A percentile compares a stretch with the other conserved stretches of the same genome.
These are phyloP conservation scores for Irineochytrium annulatum DNA, from an alignment of 192 early-diverging fungal genomes.

Conservation along the genomic window DNA sequence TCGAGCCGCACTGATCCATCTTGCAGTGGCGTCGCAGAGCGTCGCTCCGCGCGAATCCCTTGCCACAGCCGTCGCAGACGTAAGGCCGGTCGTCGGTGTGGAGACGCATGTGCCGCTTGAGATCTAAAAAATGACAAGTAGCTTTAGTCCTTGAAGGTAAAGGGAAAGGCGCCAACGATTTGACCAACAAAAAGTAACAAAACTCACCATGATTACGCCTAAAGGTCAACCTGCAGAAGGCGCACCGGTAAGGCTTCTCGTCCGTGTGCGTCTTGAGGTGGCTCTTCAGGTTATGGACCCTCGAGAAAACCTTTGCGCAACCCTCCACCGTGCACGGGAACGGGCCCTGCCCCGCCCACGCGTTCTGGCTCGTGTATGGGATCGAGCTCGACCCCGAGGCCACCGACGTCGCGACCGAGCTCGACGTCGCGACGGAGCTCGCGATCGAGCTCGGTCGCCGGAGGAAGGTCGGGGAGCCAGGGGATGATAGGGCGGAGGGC, in stretches of 20 bases:
- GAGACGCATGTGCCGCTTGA: slow-evolving; percentile 42
- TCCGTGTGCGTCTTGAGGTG: slow-evolving; percentile 54
- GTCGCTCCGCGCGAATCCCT: slow-evolving; percentile 25
- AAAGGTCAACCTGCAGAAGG: slow-evolving; percentile 58
- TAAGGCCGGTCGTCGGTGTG: slow-evolving; percentile 34
- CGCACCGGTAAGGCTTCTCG: slow-evolving; percentile 55
- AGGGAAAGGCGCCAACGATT: slow-evolving; percentile 12
- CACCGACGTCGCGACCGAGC: no score
- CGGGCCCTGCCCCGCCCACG: no score
- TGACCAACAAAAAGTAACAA: no score
- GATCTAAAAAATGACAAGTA: slow-evolving; percentile 14
- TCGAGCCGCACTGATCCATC: no score
- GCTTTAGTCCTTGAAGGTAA: not conserved
- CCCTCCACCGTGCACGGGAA: no score
- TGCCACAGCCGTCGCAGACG: slow-evolving; percentile 22
- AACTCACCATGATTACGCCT: slow-evolving; percentile 72
- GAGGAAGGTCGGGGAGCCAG: no score
- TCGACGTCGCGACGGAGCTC: no score
- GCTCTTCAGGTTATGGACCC: slow-evolving; percentile 60
- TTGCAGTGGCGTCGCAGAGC: slow-evolving; percentile 28
- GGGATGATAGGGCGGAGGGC: no score
- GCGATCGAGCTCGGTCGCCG: no score
- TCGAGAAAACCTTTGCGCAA: slow-evolving; percentile 55
- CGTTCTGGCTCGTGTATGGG: no score
- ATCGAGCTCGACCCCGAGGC: no score